Evolutionary conservation across 2,329 filamentous ascomycete species (phyloP).

Genomic region (Pleochaeta shiraiana): DNA sequence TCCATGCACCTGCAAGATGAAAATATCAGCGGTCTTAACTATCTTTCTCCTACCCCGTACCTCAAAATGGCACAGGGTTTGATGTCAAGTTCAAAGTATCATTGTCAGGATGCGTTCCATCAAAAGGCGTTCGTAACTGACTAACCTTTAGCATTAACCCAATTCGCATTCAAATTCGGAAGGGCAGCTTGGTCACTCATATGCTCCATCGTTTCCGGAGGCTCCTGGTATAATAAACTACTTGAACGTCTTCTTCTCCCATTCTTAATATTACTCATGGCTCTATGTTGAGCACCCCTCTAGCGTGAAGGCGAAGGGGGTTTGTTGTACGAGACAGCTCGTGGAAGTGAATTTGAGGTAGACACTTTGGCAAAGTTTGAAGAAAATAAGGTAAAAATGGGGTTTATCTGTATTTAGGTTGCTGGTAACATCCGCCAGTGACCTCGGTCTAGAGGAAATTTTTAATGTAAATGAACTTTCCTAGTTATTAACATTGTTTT

Average conservation of each 20-base stretch:
- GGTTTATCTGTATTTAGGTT: no score
- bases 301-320: slow-evolving; percentile 46
- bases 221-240: slow-evolving; percentile 94
- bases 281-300: slow-evolving; percentile 26
- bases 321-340: slow-evolving; percentile 80
- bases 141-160: slow-evolving; percentile 98
- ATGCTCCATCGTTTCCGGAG: slow-evolving; percentile 89
- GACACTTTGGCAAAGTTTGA: slow-evolving; percentile 94
- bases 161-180: slow-evolving; percentile 92
- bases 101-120: no score
- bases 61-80: no score
- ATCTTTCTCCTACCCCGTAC: no score
- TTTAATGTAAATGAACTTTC: no score
- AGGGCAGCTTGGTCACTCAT: slow-evolving; percentile 89
- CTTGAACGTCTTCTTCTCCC: slow-evolving; percentile 83
- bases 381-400: no score
- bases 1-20: slow-evolving; percentile 59
- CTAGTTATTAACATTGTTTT: no score
- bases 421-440: no score
- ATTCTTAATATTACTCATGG: slow-evolving; percentile 39
- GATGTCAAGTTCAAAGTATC: no score
- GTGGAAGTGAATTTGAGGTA: slow-evolving; percentile 67
- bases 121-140: slow-evolving; percentile 26
- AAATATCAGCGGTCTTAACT: neutral
- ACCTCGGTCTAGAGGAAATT: no score